Conservation (phyloP, 345 rosid species). For the Litchi chinensis region DNA sequence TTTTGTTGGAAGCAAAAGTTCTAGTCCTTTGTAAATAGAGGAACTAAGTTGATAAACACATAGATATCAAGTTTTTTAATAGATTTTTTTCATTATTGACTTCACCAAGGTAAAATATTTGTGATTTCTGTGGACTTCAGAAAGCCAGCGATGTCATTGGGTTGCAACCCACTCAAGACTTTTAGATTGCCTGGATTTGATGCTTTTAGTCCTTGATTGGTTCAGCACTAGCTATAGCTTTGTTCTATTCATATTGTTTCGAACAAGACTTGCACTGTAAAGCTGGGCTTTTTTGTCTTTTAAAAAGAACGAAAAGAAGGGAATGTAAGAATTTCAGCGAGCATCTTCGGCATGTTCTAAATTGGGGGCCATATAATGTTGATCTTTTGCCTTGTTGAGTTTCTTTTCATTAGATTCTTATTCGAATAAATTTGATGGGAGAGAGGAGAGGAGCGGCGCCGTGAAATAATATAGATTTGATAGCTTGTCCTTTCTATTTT, state of each 20-base stretch:
- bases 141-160: constrained; percentile 5
- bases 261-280: constrained; percentile 23
- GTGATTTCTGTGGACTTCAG: neutral
- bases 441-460: constrained; percentile 28
- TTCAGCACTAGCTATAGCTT: neutral
- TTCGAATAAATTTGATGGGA: constrained; percentile 27
- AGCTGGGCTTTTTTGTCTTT: constrained; percentile 31
- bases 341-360: constrained; percentile 41
- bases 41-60: neutral
- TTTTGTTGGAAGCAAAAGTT: neutral
- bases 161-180: neutral
- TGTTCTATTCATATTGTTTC: constrained; percentile 9
- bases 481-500: constrained; percentile 22
- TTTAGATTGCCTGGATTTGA: constrained; percentile 6
- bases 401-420: constrained; percentile 30
- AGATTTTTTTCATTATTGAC: neutral
- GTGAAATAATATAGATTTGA: constrained; percentile 26
- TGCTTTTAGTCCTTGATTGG: constrained; percentile 8
- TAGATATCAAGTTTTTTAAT: neutral
- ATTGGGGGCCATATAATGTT: constrained; percentile 41
- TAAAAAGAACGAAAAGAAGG: constrained; percentile 23
- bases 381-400: constrained; percentile 23
- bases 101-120: neutral
- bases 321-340: constrained; percentile 38
- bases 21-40: neutral